phyloP scores from a whole-genome alignment of 768 basidiomycete genomes.

The Kwoniella sp. region DNA sequence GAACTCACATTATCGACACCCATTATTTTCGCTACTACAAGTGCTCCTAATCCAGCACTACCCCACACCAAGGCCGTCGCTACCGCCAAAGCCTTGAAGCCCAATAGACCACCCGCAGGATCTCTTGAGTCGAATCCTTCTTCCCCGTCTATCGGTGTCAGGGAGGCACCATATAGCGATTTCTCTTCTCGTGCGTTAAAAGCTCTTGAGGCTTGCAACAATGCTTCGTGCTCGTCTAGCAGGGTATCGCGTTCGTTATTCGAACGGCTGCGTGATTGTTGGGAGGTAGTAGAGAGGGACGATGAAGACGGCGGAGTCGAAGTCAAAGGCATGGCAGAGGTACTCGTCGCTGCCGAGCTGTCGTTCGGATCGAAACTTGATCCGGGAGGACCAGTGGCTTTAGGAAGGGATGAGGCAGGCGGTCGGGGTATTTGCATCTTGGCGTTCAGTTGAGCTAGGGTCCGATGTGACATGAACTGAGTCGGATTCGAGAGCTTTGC shows the following conservation, averaged over 20 bases:
- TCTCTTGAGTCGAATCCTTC: constrained; percentile 12
- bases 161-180: constrained; percentile 20
- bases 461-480: constrained; percentile 35
- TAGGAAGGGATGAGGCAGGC: background rate
- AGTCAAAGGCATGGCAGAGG: no score
- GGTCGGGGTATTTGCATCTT: constrained; percentile 4
- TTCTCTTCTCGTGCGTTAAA: constrained; percentile 39
- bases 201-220: constrained; percentile 5
- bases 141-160: constrained; percentile 12
- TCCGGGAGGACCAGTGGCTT: background rate
- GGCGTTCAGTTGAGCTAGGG: constrained; percentile 8
- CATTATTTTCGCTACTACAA: constrained; percentile 33
- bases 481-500: constrained; percentile 20
- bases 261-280: no score
- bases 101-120: constrained; percentile 23
- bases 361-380: background rate
- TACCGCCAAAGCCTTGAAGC: constrained; percentile 41
- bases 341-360: background rate
- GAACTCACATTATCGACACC: constrained; percentile 43
- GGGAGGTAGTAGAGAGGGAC: no score
- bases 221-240: background rate
- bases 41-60: constrained; percentile 37
- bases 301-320: no score
- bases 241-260: background rate
- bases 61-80: constrained; percentile 44